Conservation (phyloP, 371 early-diverging fungal species). For the Rhizopus stolonifer region DNA sequence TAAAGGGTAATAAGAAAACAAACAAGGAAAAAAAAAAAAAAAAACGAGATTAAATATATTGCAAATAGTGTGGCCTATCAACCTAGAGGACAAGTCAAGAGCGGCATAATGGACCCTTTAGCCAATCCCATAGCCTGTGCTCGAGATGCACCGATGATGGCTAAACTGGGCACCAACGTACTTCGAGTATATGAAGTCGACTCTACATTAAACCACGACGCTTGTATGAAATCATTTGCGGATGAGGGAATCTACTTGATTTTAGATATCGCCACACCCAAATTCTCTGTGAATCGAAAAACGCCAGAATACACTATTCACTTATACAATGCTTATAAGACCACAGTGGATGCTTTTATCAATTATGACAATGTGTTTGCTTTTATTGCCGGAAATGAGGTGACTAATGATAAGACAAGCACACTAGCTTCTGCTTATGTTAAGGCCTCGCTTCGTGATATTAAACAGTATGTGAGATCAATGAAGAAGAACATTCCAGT, state of each 20-base stretch:
- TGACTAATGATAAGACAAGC: conserved; percentile 67
- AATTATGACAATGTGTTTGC: conserved; percentile 66
- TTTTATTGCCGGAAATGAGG: conserved; percentile 84
- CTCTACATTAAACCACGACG: conserved; percentile 64
- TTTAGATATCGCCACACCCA: conserved; percentile 67
- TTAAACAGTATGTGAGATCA: conserved; percentile 59
- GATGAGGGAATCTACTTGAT: conserved; percentile 73
- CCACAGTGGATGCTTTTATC: conserved; percentile 67
- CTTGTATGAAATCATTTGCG: conserved; percentile 72
- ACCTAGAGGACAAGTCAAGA: conserved; percentile 49
- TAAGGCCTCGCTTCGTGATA: conserved; percentile 73
- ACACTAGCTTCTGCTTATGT: conserved; percentile 73
- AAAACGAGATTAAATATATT: no score
- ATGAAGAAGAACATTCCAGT: conserved; percentile 65
- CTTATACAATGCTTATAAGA: conserved; percentile 57
- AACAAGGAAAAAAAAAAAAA: no score
- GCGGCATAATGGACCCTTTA: conserved; percentile 56
- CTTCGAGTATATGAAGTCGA: conserved; percentile 82
- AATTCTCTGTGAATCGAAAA: conserved; percentile 64
- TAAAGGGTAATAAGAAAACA: conserved; percentile 65
- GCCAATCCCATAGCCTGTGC: conserved; percentile 61
- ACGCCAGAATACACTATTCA: conserved; percentile 63
- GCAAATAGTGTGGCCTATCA: conserved; percentile 72
- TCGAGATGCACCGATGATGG: conserved; percentile 67
- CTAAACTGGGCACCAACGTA: conserved; percentile 69